Evolutionary conservation across 306 rosid species (phyloP).

Genomic region (Cucurbita pepo): DNA sequence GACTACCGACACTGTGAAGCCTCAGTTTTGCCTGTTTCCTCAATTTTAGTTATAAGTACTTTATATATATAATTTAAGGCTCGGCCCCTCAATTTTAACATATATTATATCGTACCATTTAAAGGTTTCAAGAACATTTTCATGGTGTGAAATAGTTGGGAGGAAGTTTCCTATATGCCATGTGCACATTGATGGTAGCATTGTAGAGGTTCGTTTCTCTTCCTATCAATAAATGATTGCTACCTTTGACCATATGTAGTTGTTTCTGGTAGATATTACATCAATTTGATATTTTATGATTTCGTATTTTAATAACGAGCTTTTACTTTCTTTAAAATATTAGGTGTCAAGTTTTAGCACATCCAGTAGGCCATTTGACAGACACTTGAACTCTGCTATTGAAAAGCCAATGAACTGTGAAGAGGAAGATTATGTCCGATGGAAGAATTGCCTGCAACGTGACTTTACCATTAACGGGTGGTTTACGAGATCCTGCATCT

Average conservation of each 20-base stretch:
- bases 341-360: conserved; percentile 91
- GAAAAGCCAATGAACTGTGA: conserved; percentile 34
- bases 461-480: conserved; percentile 94
- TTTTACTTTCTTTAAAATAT: conserved; percentile 5
- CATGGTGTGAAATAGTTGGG: conserved; percentile 82
- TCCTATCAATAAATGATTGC: not conserved
- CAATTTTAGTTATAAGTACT: not conserved
- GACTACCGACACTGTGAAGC: not conserved
- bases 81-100: not conserved
- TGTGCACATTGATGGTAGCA: conserved; percentile 46
- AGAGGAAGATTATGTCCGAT: conserved; percentile 56
- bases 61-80: not conserved
- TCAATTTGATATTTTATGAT: not conserved
- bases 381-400: conserved; percentile 7
- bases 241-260: not conserved
- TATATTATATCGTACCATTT: not conserved
- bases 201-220: conserved; percentile 56
- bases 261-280: not conserved
- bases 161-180: conserved; percentile 85
- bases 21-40: not conserved
- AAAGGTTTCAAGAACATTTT: conserved; percentile 63
- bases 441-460: conserved; percentile 67
- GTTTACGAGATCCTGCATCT: conserved; percentile 21
- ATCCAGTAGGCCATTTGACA: conserved; percentile 10
- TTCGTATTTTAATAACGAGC: not conserved